These are phyloP conservation scores for Aquilaria malaccensis DNA, from an alignment of 345 rosid genomes.

Conservation along the genomic window DNA sequence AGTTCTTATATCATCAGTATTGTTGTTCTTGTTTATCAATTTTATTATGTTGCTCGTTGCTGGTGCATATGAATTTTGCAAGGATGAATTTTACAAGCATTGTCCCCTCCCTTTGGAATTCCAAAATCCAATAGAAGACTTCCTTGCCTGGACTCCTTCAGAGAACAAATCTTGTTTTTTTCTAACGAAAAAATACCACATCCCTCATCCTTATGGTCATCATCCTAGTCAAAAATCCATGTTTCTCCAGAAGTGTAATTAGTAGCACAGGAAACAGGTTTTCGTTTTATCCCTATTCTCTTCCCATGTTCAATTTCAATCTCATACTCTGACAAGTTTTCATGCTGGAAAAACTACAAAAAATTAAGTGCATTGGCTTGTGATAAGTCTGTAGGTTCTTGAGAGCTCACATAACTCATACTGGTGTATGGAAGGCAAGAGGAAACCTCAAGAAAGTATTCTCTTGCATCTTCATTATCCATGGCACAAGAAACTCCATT, in stretches of 20 bases:
- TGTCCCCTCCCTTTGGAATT: constrained; percentile 25
- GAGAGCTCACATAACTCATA: constrained; percentile 42
- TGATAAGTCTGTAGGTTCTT: no score
- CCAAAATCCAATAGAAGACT: constrained; percentile 22
- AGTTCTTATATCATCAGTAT: no score
- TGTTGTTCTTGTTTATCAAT: no score
- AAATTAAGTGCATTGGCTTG: constrained; percentile 55
- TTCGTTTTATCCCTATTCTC: constrained; percentile 1
- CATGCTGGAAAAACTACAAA: constrained; percentile 63
- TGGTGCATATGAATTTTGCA: no score
- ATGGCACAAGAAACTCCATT: neutral
- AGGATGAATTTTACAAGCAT: neutral
- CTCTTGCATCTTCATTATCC: constrained; percentile 17
- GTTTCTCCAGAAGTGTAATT: no score
- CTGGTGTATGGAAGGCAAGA: constrained; percentile 32
- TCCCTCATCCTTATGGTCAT: constrained; percentile 61
- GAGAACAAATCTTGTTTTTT: constrained; percentile 56
- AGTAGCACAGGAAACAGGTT: no score
- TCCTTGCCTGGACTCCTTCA: constrained; percentile 19
- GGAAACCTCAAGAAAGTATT: constrained; percentile 24
- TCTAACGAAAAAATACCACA: constrained; percentile 68
- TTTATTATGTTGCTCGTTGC: no score
- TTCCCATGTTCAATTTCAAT: constrained; percentile 32
- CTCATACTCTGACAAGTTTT: constrained; percentile 35
- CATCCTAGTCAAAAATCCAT: no score